A percentile compares a stretch with the other conserved stretches of the same genome.
These are phyloP conservation scores for Alternaria ventricosa DNA, from an alignment of 2,329 filamentous ascomycete species.

Conservation along the genomic window DNA sequence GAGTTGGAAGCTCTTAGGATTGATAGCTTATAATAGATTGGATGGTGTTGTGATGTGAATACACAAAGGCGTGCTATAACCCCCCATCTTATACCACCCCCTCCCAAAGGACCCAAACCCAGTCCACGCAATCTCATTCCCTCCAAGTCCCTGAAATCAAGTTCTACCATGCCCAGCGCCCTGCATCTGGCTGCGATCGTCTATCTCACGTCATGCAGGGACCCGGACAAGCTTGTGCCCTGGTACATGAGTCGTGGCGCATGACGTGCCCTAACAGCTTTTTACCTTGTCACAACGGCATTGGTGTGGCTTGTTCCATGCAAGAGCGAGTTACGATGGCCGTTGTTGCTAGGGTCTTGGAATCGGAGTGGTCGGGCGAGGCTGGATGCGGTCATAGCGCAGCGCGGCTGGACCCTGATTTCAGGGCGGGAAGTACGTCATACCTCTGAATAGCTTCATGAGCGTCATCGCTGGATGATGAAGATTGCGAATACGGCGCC, in stretches of 20 bases:
- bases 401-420: conserved; percentile 10
- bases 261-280: conserved; percentile 20
- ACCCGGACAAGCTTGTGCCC: conserved; percentile 7
- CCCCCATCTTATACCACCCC: conserved; percentile 15
- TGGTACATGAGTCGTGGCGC: conserved; percentile 17
- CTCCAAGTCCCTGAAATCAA: conserved; percentile 25
- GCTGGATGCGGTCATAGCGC: conserved; percentile 19
- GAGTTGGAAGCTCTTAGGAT: neutral
- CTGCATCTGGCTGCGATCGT: conserved; percentile 17
- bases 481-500: neutral
- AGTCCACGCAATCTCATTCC: neutral
- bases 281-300: neutral
- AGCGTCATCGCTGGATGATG: conserved; percentile 18
- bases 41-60: neutral
- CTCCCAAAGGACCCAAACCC: neutral
- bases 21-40: neutral
- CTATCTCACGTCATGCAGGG: conserved; percentile 37
- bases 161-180: conserved; percentile 19
- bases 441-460: conserved; percentile 18
- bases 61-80: neutral
- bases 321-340: conserved; percentile 18
- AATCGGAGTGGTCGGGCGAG: conserved; percentile 3
- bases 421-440: conserved; percentile 22
- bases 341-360: conserved; percentile 13
- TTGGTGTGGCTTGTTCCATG: conserved; percentile 19